These are phyloP conservation scores for Decorospora gaudefroyi DNA, from an alignment of 2,329 filamentous ascomycete species.

Conservation along the genomic window DNA sequence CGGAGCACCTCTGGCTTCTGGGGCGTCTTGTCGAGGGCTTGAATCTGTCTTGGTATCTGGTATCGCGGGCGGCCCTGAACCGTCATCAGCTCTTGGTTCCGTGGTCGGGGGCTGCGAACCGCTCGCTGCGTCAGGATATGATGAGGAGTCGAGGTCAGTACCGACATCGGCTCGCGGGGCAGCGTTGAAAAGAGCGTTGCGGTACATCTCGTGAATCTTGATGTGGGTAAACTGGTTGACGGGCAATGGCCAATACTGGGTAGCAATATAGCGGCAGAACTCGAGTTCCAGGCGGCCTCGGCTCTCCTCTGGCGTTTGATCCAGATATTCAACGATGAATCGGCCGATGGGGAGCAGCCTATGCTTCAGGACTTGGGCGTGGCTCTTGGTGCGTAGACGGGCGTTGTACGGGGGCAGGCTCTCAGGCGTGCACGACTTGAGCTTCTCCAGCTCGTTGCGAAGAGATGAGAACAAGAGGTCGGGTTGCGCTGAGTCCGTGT, in stretches of 20 bases:
- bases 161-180: no score
- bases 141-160: no score
- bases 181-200: conserved; percentile 16
- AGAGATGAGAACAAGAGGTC: conserved; percentile 17
- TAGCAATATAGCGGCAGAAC: conserved; percentile 24
- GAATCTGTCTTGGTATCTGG: no score
- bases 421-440: conserved; percentile 13
- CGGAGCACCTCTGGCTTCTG: no score
- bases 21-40: no score
- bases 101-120: no score
- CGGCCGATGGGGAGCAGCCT: conserved; percentile 23
- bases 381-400: conserved; percentile 9
- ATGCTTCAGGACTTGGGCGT: conserved; percentile 21
- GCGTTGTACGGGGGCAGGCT: conserved; percentile 15
- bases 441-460: conserved; percentile 7
- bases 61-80: no score
- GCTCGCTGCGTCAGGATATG: no score
- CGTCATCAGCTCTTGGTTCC: no score
- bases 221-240: conserved; percentile 14
- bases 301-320: not conserved
- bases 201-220: conserved; percentile 19
- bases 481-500: not conserved
- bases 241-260: conserved; percentile 25
- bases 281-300: conserved; percentile 16
- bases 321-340: conserved; percentile 11